phyloP scores from a whole-genome alignment of 352 stramenopile species.

The Globisporangium spinosum region DNA sequence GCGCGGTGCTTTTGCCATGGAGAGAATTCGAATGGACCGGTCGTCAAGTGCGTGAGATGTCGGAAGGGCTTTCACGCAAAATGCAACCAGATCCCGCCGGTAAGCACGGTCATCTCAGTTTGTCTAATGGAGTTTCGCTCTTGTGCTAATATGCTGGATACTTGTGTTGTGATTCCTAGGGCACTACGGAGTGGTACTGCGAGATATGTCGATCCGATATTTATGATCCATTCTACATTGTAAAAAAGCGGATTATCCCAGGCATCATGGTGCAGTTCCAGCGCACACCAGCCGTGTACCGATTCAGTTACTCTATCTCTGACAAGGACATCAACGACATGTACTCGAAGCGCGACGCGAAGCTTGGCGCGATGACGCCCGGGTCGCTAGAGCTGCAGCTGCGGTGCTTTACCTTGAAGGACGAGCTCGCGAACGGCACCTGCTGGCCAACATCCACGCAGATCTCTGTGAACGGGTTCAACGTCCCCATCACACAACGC shows the following conservation, averaged over 20 bases:
- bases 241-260: slow-evolving; percentile 52
- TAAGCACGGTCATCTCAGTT: slow-evolving; percentile 16
- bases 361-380: slow-evolving; percentile 46
- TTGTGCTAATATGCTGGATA: neutral
- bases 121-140: neutral
- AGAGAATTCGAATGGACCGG: slow-evolving; percentile 24
- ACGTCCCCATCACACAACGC: slow-evolving; percentile 61
- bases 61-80: slow-evolving; percentile 66
- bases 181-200: slow-evolving; percentile 63
- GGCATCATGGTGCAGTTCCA: slow-evolving; percentile 65
- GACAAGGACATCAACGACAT: slow-evolving; percentile 75
- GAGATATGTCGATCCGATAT: slow-evolving; percentile 60
- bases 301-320: slow-evolving; percentile 64
- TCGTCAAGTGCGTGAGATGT: slow-evolving; percentile 53
- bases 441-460: slow-evolving; percentile 70
- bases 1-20: slow-evolving; percentile 62
- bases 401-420: slow-evolving; percentile 73
- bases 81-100: slow-evolving; percentile 66
- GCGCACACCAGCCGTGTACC: slow-evolving; percentile 39
- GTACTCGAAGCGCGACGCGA: slow-evolving; percentile 51
- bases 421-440: slow-evolving; percentile 61
- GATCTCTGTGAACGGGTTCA: slow-evolving; percentile 70
- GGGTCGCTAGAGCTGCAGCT: slow-evolving; percentile 73
- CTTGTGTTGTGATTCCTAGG: slow-evolving; percentile 18
- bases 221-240: slow-evolving; percentile 70